Evolutionary conservation across 2,329 filamentous ascomycete genomes (phyloP).

Genomic region (Exophiala sp.): DNA sequence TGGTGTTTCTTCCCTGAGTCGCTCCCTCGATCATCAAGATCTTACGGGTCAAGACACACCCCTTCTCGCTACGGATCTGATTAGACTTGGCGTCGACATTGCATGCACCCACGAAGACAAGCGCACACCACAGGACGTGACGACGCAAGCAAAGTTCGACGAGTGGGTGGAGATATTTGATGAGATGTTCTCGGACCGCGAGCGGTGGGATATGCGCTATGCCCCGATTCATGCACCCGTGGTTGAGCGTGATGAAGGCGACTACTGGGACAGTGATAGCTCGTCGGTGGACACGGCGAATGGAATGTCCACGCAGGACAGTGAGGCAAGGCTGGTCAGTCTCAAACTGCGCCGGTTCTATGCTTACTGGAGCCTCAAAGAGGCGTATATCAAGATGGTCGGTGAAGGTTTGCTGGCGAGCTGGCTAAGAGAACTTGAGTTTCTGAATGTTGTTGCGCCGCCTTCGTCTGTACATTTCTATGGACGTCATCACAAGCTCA

Average conservation of each 20-base stretch:
- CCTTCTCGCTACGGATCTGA: conserved; percentile 6
- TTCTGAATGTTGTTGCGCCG: conserved; percentile 52
- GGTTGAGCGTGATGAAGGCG: conserved; percentile 33
- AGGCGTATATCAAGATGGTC: conserved; percentile 62
- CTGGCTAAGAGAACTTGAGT: conserved; percentile 57
- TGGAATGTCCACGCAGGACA: conserved; percentile 24
- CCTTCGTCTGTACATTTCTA: conserved; percentile 36
- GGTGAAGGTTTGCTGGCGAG: conserved; percentile 57
- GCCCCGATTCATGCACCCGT: conserved; percentile 29
- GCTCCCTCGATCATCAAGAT: conserved; percentile 7
- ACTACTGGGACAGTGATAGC: conserved; percentile 18
- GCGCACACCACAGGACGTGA: conserved; percentile 42
- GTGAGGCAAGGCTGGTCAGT: conserved; percentile 40
- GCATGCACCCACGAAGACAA: conserved; percentile 55
- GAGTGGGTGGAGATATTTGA: conserved; percentile 56
- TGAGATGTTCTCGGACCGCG: conserved; percentile 53
- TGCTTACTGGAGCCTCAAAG: conserved; percentile 59
- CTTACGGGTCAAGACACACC: conserved; percentile 14
- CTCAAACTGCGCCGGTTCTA: conserved; percentile 58
- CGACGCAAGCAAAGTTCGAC: conserved; percentile 47
- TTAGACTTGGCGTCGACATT: conserved; percentile 53
- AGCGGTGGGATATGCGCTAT: conserved; percentile 51
- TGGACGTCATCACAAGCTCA: conserved; percentile 1
- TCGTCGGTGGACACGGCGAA: neutral
- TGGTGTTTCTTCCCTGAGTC: conserved; percentile 5